Evolutionary conservation across 1,284 basidiomycete genomes (phyloP), one percentile per base, ranked within the genome.

Genomic region (Naganishia cerealis): DNA sequence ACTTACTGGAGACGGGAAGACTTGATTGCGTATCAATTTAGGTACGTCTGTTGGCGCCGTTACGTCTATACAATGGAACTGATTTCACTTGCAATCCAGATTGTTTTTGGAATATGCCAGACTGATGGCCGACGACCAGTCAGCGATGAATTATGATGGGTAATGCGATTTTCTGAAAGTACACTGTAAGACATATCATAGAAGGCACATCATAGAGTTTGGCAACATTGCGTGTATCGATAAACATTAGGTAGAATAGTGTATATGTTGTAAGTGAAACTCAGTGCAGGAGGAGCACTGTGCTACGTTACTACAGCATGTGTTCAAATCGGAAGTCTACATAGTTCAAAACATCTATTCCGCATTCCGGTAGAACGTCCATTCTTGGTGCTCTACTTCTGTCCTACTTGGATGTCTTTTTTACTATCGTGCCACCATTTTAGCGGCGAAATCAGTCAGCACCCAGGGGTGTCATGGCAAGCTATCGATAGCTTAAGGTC

Each of bases 1-100:
- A 81, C 74, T 0, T 87, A 83, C 73, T 89, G 87, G 87, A 81
- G 87, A 56, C 81, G 81, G 67, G 86, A 87, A 72, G 88, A 90
- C 75, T 81, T 89, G 79, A 82, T 83, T 48, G 85, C 87, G 13
- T 88, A 88, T 78, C 79, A 85, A 69, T 87, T 86, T 40, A 63
- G 61, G 61, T 38, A 42, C 8, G 50, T 53, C 18, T 1, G n/a
- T n/a, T 36, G 5, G 7, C 48, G 24, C 29, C 33, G 3, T 26
- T 33, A 24, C 13, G 5, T n/a, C 3, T 1, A 15, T 38, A 9
- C 15, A 48, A 3, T 5, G 26, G 13, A 26, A 18, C 24, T 48
- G 10, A n/a, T 18, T 15, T 33, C 43, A 7, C 12, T 24, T 15
- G 21, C 13, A 24, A 24, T 50, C 21, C 58, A 63, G 61, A 21